Conservation (phyloP, 306 rosid species). For the Pueraria montana region DNA sequence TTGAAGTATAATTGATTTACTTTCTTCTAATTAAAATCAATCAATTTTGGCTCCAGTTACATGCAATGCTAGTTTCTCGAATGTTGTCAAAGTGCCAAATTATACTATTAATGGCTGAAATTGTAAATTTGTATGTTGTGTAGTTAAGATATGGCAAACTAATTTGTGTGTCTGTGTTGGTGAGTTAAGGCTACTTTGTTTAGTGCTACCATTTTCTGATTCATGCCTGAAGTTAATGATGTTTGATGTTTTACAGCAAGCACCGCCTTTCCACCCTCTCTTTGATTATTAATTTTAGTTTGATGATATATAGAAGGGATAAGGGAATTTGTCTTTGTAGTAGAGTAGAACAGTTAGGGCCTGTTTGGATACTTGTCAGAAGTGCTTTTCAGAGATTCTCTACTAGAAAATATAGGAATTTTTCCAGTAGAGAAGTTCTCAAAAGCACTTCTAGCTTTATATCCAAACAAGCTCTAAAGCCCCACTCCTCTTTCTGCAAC, state of each 20-base stretch:
- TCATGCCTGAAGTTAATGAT: constrained; percentile 17
- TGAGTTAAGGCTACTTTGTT: too few species aligned
- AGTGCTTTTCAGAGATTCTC: too few species aligned
- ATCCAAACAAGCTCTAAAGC: too few species aligned
- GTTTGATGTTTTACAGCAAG: constrained; percentile 4
- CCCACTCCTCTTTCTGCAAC: background rate
- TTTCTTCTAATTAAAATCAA: background rate
- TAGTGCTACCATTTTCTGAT: background rate
- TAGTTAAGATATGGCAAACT: background rate
- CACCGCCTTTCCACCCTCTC: background rate
- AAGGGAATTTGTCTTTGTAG: too few species aligned
- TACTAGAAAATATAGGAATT: too few species aligned
- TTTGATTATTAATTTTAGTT: background rate
- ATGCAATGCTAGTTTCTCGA: background rate
- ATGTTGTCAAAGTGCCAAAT: background rate
- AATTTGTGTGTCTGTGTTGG: too few species aligned
- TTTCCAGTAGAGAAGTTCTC: too few species aligned
- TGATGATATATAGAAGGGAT: background rate
- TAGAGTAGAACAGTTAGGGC: background rate
- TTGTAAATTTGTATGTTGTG: background rate
- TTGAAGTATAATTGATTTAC: background rate
- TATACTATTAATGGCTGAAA: background rate
- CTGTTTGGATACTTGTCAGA: too few species aligned
- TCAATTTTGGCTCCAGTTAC: background rate
- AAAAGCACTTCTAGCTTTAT: too few species aligned